Conservation (phyloP, 2,329 filamentous ascomycete species). For the Claviceps sp. region DNA sequence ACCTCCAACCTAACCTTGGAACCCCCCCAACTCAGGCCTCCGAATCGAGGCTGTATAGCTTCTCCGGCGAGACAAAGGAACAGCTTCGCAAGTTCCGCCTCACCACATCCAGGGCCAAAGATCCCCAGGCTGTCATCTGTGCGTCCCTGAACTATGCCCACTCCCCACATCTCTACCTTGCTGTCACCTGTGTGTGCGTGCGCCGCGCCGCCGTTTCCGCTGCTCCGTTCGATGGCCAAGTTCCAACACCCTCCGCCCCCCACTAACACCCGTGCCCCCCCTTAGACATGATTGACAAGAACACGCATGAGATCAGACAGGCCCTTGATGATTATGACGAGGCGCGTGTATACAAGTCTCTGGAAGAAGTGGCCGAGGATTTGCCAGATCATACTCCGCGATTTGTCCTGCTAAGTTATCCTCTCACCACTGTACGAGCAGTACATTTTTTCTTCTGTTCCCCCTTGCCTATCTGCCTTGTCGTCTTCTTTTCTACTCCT, state of each 20-base stretch:
- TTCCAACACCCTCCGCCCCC: neutral
- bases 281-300: constrained; percentile 79
- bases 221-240: neutral
- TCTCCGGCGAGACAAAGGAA: constrained; percentile 80
- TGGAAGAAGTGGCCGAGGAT: constrained; percentile 74
- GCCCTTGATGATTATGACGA: constrained; percentile 42
- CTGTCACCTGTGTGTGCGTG: neutral
- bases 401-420: constrained; percentile 83
- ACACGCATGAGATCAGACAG: constrained; percentile 77
- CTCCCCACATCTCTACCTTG: neutral
- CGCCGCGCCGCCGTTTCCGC: neutral
- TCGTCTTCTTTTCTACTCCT: neutral
- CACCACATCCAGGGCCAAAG: constrained; percentile 72
- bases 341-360: constrained; percentile 61
- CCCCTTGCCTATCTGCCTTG: neutral
- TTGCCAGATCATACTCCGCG: constrained; percentile 85
- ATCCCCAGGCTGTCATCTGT: constrained; percentile 91
- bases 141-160: constrained; percentile 15
- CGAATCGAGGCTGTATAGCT: constrained; percentile 81
- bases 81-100: constrained; percentile 91
- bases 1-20: neutral
- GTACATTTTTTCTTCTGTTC: neutral
- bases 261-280: neutral
- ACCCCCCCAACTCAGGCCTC: constrained; percentile 32
- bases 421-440: constrained; percentile 31